Conservation (phyloP, 306 rosid genomes). For the Gynostemma pentaphyllum region DNA sequence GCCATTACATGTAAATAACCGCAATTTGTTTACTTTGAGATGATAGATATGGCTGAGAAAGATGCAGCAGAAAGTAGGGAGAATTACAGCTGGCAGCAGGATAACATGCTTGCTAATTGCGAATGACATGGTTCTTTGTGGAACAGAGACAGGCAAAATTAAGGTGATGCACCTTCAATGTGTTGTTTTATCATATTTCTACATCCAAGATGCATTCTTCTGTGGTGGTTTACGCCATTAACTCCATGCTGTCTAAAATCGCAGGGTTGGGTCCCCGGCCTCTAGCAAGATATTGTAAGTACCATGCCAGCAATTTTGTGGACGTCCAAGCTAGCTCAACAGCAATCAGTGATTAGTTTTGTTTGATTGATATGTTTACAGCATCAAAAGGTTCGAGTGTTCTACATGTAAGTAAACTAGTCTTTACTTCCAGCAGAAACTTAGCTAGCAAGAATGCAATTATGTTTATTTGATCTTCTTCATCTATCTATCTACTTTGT, state of each 20-base stretch:
- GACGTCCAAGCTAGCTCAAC: background rate
- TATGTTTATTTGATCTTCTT: background rate
- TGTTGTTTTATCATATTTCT: background rate
- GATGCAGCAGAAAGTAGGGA: constrained; percentile 47
- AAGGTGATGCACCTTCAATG: constrained; percentile 31
- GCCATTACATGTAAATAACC: background rate
- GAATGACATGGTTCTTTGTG: constrained; percentile 65
- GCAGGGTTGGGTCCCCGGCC: constrained; percentile 87
- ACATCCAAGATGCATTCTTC: background rate
- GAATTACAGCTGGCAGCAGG: constrained; percentile 74
- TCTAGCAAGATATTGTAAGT: constrained; percentile 22
- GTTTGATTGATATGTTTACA: background rate
- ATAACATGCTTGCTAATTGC: constrained; percentile 56
- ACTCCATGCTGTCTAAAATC: constrained; percentile 10
- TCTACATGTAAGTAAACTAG: background rate
- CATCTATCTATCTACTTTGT: constrained; percentile 4
- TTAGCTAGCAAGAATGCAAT: background rate
- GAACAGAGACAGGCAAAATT: constrained; percentile 59
- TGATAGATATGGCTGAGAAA: constrained; percentile 71
- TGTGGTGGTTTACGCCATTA: constrained; percentile 2
- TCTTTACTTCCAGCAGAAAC: background rate
- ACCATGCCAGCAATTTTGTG: background rate
- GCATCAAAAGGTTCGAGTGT: background rate
- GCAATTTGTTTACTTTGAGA: background rate
- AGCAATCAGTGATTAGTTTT: background rate